A percentile compares a stretch with the other conserved stretches of the same genome.
Conservation (phyloP, 2,329 filamentous ascomycete species). For the Phyllosticta paracitricarpa region DNA sequence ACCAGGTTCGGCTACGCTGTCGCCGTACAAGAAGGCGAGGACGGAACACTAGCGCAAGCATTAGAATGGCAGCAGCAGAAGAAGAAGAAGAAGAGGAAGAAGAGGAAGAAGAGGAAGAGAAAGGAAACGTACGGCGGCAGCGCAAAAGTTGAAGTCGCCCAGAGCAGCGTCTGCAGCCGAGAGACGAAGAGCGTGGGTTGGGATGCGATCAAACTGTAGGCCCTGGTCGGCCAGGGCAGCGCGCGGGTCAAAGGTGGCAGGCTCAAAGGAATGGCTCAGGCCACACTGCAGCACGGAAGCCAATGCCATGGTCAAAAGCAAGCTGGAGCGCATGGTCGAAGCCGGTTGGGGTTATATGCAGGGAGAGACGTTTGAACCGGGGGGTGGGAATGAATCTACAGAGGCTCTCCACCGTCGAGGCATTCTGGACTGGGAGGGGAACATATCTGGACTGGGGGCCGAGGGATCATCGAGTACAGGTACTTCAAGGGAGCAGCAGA, state of each 20-base stretch:
- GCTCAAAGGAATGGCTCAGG: conserved; percentile 7
- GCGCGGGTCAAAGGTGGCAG: conserved; percentile 11
- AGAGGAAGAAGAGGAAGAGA: neutral
- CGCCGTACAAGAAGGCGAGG: conserved; percentile 16
- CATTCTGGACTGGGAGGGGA: neutral
- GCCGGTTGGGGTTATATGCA: neutral
- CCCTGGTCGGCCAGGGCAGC: conserved; percentile 12
- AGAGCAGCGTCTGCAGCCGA: neutral
- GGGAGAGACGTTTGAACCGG: conserved; percentile 1
- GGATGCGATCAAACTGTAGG: conserved; percentile 13
- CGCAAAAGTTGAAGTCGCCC: conserved; percentile 10
- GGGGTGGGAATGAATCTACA: neutral
- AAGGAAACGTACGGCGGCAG: conserved; percentile 15
- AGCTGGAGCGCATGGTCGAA: conserved; percentile 1
- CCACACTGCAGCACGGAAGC: conserved; percentile 2
- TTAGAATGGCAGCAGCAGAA: neutral
- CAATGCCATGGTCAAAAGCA: conserved; percentile 4
- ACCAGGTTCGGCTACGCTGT: conserved; percentile 13
- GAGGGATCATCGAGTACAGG: neutral
- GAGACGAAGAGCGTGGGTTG: neutral
- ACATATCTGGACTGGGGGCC: neutral
- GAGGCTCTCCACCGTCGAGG: neutral
- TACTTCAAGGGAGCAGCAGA: neutral
- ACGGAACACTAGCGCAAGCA: conserved; percentile 15
- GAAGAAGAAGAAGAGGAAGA: neutral